phyloP scores from a whole-genome alignment of 1,284 basidiomycete genomes.

The Ceratobasidium sp. region DNA sequence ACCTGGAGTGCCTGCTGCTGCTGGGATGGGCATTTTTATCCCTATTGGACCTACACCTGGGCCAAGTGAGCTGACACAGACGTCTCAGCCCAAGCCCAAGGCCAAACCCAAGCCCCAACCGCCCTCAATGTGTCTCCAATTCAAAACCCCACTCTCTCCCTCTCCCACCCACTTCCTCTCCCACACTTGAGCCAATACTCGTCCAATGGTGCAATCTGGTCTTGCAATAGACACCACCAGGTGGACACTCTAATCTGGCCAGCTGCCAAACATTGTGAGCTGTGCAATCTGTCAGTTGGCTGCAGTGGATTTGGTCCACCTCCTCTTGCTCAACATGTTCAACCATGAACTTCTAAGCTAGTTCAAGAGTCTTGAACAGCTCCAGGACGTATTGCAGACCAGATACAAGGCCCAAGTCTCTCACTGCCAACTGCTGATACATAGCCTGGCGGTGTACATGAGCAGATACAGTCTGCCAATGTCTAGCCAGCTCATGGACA shows the following conservation, averaged over 20 bases:
- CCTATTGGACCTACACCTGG: neutral
- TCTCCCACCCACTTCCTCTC: too few species aligned
- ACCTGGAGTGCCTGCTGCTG: neutral
- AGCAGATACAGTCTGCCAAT: slow-evolving; percentile 61
- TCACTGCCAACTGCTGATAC: slow-evolving; percentile 66
- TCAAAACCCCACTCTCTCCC: slow-evolving; percentile 33
- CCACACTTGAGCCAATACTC: slow-evolving; percentile 71
- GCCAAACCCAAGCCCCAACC: neutral
- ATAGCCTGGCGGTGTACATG: slow-evolving; percentile 62
- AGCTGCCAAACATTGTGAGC: slow-evolving; percentile 79
- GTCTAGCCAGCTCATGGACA: slow-evolving; percentile 62
- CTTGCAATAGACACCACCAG: slow-evolving; percentile 82
- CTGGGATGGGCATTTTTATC: neutral
- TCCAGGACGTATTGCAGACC: slow-evolving; percentile 71
- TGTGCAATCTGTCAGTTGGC: slow-evolving; percentile 77
- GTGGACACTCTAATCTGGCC: slow-evolving; percentile 80
- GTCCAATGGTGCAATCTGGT: slow-evolving; percentile 76
- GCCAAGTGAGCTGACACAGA: neutral
- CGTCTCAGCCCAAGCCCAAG: neutral
- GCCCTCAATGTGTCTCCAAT: neutral
- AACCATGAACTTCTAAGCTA: slow-evolving; percentile 76
- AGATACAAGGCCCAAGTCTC: slow-evolving; percentile 72
- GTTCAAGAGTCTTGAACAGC: slow-evolving; percentile 68
- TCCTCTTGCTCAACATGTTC: slow-evolving; percentile 71
- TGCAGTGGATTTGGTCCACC: slow-evolving; percentile 75